A percentile compares a stretch with the other conserved stretches of the same genome.
phyloP scores from a whole-genome alignment of 495 filamentous ascomycete species.

The Penicillium arizonense region DNA sequence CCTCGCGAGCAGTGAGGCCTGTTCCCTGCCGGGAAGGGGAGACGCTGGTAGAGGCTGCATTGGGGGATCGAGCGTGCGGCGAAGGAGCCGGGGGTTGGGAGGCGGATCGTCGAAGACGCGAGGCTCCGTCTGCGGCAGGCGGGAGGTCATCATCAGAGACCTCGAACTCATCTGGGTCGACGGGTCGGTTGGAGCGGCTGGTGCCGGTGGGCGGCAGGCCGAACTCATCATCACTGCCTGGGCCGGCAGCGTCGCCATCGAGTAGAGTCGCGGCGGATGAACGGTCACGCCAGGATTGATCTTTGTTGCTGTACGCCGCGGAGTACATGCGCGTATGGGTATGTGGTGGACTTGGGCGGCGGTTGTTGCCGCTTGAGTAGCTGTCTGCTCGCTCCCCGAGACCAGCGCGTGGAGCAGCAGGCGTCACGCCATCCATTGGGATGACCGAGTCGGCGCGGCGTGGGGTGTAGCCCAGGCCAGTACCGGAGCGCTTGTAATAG shows the following conservation, averaged over 20 bases:
- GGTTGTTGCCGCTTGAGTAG: slow-evolving; percentile 57
- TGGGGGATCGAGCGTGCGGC: slow-evolving; percentile 17
- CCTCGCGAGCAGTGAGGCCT: slow-evolving; percentile 54
- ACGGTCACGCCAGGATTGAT: slow-evolving; percentile 40
- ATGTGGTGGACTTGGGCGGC: slow-evolving; percentile 46
- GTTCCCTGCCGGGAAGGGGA: slow-evolving; percentile 33
- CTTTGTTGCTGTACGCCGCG: slow-evolving; percentile 54
- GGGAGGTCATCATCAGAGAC: slow-evolving; percentile 52
- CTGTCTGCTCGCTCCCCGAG: slow-evolving; percentile 33
- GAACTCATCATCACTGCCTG: slow-evolving; percentile 53
- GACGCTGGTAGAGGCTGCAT: slow-evolving; percentile 19
- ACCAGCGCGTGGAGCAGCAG: slow-evolving; percentile 25
- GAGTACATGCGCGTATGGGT: slow-evolving; percentile 53
- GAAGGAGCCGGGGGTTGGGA: slow-evolving; percentile 39
- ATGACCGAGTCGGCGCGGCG: slow-evolving; percentile 55
- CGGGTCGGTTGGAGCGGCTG: slow-evolving; percentile 57
- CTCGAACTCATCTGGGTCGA: slow-evolving; percentile 53
- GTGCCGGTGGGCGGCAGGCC: slow-evolving; percentile 48
- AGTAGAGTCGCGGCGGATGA: slow-evolving; percentile 41
- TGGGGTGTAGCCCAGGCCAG: slow-evolving; percentile 73
- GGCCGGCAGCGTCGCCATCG: slow-evolving; percentile 29
- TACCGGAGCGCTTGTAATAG: slow-evolving; percentile 73
- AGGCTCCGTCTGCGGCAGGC: slow-evolving; percentile 39
- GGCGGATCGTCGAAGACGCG: slow-evolving; percentile 54
- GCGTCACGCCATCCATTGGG: slow-evolving; percentile 50